Evolutionary conservation across 2,329 filamentous ascomycete genomes (phyloP), one percentile per base, ranked within the genome.

Genomic region (Elsinoe ampelina): DNA sequence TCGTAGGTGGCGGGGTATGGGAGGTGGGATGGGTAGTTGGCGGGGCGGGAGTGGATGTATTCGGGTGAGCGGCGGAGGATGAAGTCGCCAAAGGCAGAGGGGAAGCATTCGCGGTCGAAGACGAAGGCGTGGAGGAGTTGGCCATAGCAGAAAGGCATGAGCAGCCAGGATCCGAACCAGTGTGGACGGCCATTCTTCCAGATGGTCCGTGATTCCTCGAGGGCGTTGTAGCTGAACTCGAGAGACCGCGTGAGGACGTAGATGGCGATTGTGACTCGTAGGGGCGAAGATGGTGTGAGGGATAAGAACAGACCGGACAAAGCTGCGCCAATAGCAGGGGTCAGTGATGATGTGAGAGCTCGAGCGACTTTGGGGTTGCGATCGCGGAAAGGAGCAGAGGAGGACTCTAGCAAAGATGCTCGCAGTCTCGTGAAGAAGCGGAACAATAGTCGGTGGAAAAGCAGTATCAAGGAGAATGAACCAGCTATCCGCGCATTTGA

Each of bases 301-400:
- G 87, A 88, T 15, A 97, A 76, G 51, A 88, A 85, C 51, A 95
- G 79, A 2, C 92, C 92, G 0, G 92, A 89, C 48, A 96, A 71
- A 64, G 88, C 90, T 5, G 92, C 91, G 10, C 92, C 93, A n/a
- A 96, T 79, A 1, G 91, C 90, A 0, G 92, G 92, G 0, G 92
- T 87, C 67, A 90, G 86, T 8, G 80, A 79, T 1, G 89, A 95
- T 0, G 90, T 95, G 58, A 98, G 77, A 0, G 87, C 82, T 17
- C 77, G 77, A 0, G 87, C 80, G 11, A 90, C 81, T 15, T 81
- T 81, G 0, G 91, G 91, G 65, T 97, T 96, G 55, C 92, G 85
- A 58, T 79, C 76, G 12, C 90, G 81, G 71, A 97, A 96, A 0
- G 88, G 85, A 56, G 81, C 80, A 1, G 91, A 89, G 57, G 88